A percentile compares a stretch with the other conserved stretches of the same genome.
Evolutionary conservation across 129 eudicot genomes (phyloP).

Genomic region (Flaveria linearis): DNA sequence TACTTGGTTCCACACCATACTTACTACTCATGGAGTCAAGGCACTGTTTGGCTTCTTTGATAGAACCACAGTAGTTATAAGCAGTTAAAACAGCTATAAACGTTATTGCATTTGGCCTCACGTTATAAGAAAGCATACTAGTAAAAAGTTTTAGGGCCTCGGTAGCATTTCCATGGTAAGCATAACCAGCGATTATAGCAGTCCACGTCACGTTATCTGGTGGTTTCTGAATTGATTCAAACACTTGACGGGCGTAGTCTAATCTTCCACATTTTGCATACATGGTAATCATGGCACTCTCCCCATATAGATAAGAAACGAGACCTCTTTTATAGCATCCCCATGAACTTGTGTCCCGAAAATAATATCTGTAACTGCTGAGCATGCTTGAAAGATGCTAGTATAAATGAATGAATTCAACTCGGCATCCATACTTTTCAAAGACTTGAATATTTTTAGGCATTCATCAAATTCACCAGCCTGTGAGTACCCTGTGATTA

Average conservation of each 20-base stretch:
- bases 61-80: conserved; percentile 53
- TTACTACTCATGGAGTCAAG: conserved; percentile 40
- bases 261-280: conserved; percentile 49
- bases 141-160: conserved; percentile 45
- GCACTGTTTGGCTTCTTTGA: conserved; percentile 47
- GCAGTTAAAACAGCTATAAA: conserved; percentile 52
- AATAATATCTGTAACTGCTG: conserved; percentile 40
- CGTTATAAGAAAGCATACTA: conserved; percentile 40
- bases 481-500: conserved; percentile 45
- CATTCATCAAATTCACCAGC: conserved; percentile 40
- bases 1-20: conserved; percentile 40
- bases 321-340: conserved; percentile 52
- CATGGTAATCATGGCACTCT: conserved; percentile 50
- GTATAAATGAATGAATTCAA: conserved; percentile 53
- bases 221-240: conserved; percentile 36
- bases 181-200: conserved; percentile 57
- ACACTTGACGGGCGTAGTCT: conserved; percentile 45
- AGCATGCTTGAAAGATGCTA: conserved; percentile 46
- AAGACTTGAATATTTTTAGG: conserved; percentile 33
- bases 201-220: conserved; percentile 53
- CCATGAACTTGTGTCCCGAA: conserved; percentile 53
- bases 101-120: conserved; percentile 48
- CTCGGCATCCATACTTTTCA: conserved; percentile 31
- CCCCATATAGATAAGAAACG: conserved; percentile 47
- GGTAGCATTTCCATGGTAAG: conserved; percentile 53